Conservation (phyloP, 225 moss, liverwort and hornwort species). For the Physcomitrellopsis africana region DNA sequence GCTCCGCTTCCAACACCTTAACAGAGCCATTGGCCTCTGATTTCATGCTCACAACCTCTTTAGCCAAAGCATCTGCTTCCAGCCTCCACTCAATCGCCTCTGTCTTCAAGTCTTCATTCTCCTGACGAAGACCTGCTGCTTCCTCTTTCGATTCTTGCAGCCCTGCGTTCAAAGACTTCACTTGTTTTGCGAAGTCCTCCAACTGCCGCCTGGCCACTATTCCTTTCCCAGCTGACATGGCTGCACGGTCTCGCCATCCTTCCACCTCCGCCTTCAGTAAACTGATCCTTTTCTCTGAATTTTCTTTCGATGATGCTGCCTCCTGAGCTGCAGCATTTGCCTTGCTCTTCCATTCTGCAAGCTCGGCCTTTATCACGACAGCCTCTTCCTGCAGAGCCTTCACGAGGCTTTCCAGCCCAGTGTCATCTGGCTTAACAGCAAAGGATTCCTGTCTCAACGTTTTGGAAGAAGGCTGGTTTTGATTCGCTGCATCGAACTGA, state of each 20-base stretch:
- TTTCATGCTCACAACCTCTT: conserved; percentile 24
- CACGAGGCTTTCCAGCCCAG: conserved; percentile 43
- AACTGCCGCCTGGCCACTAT: conserved; percentile 50
- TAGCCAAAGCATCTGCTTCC: conserved; percentile 28
- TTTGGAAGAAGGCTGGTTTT: conserved; percentile 18
- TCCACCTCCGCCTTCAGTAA: conserved; percentile 46
- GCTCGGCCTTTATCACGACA: conserved; percentile 39
- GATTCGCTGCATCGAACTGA: conserved; percentile 31
- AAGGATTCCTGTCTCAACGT: conserved; percentile 33
- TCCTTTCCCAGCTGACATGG: conserved; percentile 53
- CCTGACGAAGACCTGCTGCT: conserved; percentile 9
- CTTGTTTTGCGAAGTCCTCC: conserved; percentile 49
- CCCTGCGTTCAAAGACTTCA: conserved; percentile 41
- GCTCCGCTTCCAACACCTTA: conserved; percentile 30
- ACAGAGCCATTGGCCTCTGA: conserved; percentile 28
- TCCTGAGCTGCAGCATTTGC: conserved; percentile 47
- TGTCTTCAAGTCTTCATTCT: conserved; percentile 33
- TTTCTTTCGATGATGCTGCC: conserved; percentile 35
- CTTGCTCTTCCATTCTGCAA: conserved; percentile 53
- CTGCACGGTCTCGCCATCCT: conserved; percentile 54
- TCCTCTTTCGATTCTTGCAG: conserved; percentile 26
- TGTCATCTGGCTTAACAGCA: conserved; percentile 29
- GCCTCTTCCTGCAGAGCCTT: conserved; percentile 54
- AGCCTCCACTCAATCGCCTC: conserved; percentile 32
- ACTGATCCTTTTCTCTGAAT: conserved; percentile 30